Evolutionary conservation across 192 early-diverging fungal species (phyloP), one percentile per base, ranked within the genome.

Genomic region (Gryganskiella cystojenkinii): DNA sequence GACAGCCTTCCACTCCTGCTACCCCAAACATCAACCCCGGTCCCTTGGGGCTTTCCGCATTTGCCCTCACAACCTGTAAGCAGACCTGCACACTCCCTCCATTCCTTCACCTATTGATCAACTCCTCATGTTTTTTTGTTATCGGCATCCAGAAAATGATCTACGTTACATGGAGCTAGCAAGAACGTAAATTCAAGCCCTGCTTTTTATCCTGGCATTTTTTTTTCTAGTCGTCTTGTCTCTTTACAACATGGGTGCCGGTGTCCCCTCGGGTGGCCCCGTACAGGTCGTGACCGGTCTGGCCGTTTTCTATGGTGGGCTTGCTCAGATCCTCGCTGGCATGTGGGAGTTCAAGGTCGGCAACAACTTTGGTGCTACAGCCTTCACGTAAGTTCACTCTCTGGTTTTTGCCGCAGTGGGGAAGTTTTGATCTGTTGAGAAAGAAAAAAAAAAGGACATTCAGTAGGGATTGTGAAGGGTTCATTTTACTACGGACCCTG

Each of bases 321-420:
- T 94, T 27, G 79, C 84, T 56, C 92, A 95, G 82, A 78, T 94
- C 34, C 75, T 91, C 14, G 92, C 92, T 56, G 93, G 92, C 55
- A 92, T 94, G 92, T 93, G 91, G 92, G 92, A 94, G 84, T 93
- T 92, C 75, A 84, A 85, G 35, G 74, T 80, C 4, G 88, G 90
- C 55, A 94, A 95, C 70, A 93, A 91, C 11, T 94, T 95, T 84
- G 92, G 92, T 69, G 92, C 92, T 55, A 93, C 91, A 14, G 91
- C 90, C 11, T 93, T 93, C 81, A 83, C 88, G 45, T 76, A 76
- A 68, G 73, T 57, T 37, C n/a, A n/a, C n/a, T n/a, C n/a, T n/a
- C n/a, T n/a, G n/a, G n/a, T n/a, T n/a, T n/a, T n/a, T n/a, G n/a
- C n/a, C n/a, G n/a, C n/a, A n/a, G n/a, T n/a, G n/a, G n/a, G n/a